A percentile compares a stretch with the other conserved stretches of the same genome.
These are phyloP conservation scores for Dactylellina parvicollis DNA, from an alignment of 2,329 filamentous ascomycete genomes.

Conservation along the genomic window DNA sequence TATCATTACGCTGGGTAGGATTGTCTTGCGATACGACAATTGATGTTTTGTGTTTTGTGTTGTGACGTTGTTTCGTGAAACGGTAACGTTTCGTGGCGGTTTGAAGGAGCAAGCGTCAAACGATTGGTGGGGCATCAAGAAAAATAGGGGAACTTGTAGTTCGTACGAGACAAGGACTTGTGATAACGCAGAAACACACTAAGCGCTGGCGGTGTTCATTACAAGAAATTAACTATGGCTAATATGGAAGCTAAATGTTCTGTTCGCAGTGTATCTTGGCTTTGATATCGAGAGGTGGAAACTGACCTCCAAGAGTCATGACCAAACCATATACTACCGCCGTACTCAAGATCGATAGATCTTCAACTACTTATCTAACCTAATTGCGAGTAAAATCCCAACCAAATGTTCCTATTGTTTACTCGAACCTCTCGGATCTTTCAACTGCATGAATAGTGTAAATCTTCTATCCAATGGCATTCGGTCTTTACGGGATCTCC, in stretches of 20 bases:
- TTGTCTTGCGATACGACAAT: conserved; percentile 30
- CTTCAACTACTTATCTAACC: background rate
- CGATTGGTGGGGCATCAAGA: background rate
- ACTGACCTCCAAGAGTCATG: background rate
- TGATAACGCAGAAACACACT: too few relatives aligned
- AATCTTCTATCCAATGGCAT: background rate
- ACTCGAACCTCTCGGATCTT: background rate
- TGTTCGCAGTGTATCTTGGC: too few relatives aligned
- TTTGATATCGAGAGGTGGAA: background rate
- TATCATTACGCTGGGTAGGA: too few relatives aligned
- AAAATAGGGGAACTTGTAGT: too few relatives aligned
- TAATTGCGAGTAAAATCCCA: conserved; percentile 19
- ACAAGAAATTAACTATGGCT: too few relatives aligned
- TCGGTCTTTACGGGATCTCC: conserved; percentile 11
- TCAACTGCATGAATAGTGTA: conserved; percentile 1
- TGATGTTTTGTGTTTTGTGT: conserved; percentile 26
- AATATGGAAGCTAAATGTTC: too few relatives aligned
- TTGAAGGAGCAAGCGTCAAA: conserved; percentile 40
- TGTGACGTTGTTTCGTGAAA: conserved; percentile 44
- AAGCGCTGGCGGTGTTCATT: too few relatives aligned
- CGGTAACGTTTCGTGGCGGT: conserved; percentile 42
- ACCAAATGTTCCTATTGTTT: conserved; percentile 9
- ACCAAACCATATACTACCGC: background rate
- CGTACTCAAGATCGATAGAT: background rate
- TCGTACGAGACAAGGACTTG: too few relatives aligned